Evolutionary conservation across 768 basidiomycete genomes (phyloP), one percentile per base, ranked within the genome.

Genomic region (Lepiota venenata): DNA sequence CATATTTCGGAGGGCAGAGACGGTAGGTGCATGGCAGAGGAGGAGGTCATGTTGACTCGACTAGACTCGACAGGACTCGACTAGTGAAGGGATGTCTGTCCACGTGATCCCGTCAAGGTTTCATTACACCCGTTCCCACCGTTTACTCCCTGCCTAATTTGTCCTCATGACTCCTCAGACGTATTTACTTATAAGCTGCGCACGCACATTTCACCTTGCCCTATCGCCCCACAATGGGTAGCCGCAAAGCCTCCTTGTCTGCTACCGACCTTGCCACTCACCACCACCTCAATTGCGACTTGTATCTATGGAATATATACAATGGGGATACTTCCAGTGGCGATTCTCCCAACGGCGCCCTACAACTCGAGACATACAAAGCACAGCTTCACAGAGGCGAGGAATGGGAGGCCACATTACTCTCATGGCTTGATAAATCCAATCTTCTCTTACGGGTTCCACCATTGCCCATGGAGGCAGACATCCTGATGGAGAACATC

Each of bases 211-310:
- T 12, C 18, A 10, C 4, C 15, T 42, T 12, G 11, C n/a, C 22
- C 25, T 42, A 39, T 47, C 40, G 32, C 27, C 3, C 35, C 47
- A 45, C 44, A 57, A 71, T 73, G 72, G 59, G 44, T 36, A 43
- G 49, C 50, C 66, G 64, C 58, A 62, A 63, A 21, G 49, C 29
- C 41, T 66, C 71, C 50, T 63, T 79, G n/a, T 73, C 77, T 15
- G 77, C 77, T 8, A 79, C 79, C 4, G 74, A 76, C 54, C 69
- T 79, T 32, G 77, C 77, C 36, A 66, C 62, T 9, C 66, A 78
- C 53, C 74, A 79, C 58, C 76, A 80, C 56, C 64, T 74, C 50
- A 70, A 68, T 55, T 80, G 79, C 57, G 75, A 79, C 52, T 66
- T 78, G 8, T 79, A 71, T 58, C 67, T 79, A 37, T 72, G 78